Percentiles rank a stretch among this genome's conserved stretches.
Evolutionary conservation across 2,329 filamentous ascomycete species (phyloP).

Genomic region (Phialophora verrucosa): DNA sequence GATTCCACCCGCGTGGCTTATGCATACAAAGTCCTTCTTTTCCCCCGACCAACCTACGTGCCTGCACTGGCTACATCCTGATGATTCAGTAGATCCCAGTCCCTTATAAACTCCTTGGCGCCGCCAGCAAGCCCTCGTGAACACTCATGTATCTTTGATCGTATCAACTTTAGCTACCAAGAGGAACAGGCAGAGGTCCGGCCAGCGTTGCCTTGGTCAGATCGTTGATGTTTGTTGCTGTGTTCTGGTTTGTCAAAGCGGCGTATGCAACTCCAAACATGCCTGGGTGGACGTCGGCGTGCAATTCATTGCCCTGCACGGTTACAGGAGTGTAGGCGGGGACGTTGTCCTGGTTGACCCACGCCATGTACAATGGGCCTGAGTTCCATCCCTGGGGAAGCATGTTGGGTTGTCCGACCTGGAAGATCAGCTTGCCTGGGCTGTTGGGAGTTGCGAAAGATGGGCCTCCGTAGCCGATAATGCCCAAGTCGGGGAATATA

Average conservation of each 20-base stretch:
- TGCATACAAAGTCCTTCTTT: slow-evolving; percentile 5
- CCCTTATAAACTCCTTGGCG: slow-evolving; percentile 16
- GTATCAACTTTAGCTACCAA: slow-evolving; percentile 3
- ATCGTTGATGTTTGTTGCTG: slow-evolving; percentile 30
- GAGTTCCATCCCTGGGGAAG: slow-evolving; percentile 25
- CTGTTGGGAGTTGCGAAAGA: slow-evolving; percentile 30
- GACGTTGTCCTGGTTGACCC: slow-evolving; percentile 39
- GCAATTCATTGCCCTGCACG: slow-evolving; percentile 26
- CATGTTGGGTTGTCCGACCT: slow-evolving; percentile 32
- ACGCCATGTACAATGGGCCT: slow-evolving; percentile 35
- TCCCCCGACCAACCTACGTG: background rate
- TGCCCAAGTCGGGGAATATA: slow-evolving; percentile 30
- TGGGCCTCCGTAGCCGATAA: slow-evolving; percentile 27
- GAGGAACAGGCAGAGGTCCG: slow-evolving; percentile 29
- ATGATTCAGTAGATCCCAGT: background rate
- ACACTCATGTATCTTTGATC: slow-evolving; percentile 7
- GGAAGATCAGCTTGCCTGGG: slow-evolving; percentile 32
- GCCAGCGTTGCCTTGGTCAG: slow-evolving; percentile 31
- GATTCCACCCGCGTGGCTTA: slow-evolving; percentile 5
- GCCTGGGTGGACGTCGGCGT: slow-evolving; percentile 33
- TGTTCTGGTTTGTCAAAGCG: slow-evolving; percentile 37
- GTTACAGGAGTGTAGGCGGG: slow-evolving; percentile 38
- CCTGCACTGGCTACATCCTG: slow-evolving; percentile 5
- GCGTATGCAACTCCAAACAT: slow-evolving; percentile 38
- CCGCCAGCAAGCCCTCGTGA: slow-evolving; percentile 11